phyloP scores from a whole-genome alignment of 2,329 filamentous ascomycete species.

The Berkeleyomyces rouxiae region DNA sequence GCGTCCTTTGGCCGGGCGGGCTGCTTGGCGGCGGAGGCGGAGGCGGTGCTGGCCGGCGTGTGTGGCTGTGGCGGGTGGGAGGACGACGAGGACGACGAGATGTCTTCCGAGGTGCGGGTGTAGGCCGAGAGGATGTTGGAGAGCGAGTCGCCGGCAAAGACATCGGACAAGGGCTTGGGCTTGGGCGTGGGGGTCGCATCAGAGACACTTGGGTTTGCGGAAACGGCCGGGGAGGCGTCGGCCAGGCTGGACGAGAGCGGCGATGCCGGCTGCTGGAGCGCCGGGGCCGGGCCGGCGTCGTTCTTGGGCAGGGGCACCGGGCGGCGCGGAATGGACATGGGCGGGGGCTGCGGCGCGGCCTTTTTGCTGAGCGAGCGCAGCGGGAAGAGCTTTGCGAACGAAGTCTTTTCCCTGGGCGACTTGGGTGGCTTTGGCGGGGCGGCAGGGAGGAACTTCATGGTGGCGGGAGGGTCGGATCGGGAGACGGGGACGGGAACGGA shows the following conservation, averaged over 20 bases:
- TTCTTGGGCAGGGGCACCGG: conserved; percentile 18
- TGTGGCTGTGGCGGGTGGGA: conserved; percentile 1
- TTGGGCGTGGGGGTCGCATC: conserved; percentile 12
- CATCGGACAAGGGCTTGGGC: conserved; percentile 19
- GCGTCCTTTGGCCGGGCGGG: conserved; percentile 13
- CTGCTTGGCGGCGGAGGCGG: conserved; percentile 15
- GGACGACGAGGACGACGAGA: neutral
- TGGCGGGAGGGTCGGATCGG: conserved; percentile 21
- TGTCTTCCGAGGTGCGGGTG: conserved; percentile 29
- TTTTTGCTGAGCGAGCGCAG: conserved; percentile 13
- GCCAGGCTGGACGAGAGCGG: neutral
- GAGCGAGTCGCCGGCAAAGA: conserved; percentile 29
- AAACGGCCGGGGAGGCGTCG: neutral
- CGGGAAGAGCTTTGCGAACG: conserved; percentile 17
- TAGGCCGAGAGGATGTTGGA: conserved; percentile 41
- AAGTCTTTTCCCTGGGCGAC: conserved; percentile 14
- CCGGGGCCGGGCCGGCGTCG: neutral
- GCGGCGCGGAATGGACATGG: conserved; percentile 24
- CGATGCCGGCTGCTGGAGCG: no score
- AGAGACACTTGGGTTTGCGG: neutral
- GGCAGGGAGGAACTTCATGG: conserved; percentile 12
- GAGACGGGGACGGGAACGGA: conserved; percentile 33
- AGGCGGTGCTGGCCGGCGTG: conserved; percentile 15
- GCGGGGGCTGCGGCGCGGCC: conserved; percentile 16
- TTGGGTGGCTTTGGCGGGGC: conserved; percentile 13